phyloP scores from a whole-genome alignment of 2,329 filamentous ascomycete genomes.

The Hirsutella thompsonii region DNA sequence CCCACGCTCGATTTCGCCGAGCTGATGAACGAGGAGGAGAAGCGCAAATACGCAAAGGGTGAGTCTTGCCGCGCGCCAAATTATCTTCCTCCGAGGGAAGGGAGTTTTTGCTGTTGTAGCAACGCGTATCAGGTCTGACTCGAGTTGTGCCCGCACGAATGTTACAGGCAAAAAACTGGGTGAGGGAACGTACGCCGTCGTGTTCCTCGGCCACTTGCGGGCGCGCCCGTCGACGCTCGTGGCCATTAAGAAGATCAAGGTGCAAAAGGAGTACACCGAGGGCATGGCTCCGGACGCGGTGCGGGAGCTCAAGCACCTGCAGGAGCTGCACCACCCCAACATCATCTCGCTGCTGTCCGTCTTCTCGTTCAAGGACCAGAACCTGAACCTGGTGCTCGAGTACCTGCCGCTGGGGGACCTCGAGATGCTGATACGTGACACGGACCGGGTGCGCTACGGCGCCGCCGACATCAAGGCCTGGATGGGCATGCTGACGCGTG shows the following conservation, averaged over 20 bases:
- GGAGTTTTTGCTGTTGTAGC: no score
- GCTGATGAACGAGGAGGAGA: constrained; percentile 69
- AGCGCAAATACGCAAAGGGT: constrained; percentile 85
- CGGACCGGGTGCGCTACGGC: constrained; percentile 64
- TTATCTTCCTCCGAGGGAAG: no score
- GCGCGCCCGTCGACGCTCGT: constrained; percentile 61
- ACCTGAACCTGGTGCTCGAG: constrained; percentile 90
- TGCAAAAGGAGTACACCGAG: constrained; percentile 75
- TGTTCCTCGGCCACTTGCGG: constrained; percentile 76
- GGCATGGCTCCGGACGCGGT: constrained; percentile 91
- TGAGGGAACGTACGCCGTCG: constrained; percentile 93
- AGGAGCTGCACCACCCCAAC: constrained; percentile 88
- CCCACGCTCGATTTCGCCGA: constrained; percentile 52
- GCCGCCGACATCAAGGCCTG: constrained; percentile 90
- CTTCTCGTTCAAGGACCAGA: constrained; percentile 93
- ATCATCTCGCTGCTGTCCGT: constrained; percentile 88
- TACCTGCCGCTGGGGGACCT: constrained; percentile 89
- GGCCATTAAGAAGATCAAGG: constrained; percentile 88
- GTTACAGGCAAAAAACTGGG: constrained; percentile 70
- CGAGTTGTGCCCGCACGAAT: background rate
- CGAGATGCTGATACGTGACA: constrained; percentile 86
- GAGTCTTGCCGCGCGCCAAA: no score
- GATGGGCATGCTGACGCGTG: constrained; percentile 94
- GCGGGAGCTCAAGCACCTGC: constrained; percentile 88
- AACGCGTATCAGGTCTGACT: background rate